Conservation (phyloP, 2,329 filamentous ascomycete genomes). For the Colletotrichum lini region DNA sequence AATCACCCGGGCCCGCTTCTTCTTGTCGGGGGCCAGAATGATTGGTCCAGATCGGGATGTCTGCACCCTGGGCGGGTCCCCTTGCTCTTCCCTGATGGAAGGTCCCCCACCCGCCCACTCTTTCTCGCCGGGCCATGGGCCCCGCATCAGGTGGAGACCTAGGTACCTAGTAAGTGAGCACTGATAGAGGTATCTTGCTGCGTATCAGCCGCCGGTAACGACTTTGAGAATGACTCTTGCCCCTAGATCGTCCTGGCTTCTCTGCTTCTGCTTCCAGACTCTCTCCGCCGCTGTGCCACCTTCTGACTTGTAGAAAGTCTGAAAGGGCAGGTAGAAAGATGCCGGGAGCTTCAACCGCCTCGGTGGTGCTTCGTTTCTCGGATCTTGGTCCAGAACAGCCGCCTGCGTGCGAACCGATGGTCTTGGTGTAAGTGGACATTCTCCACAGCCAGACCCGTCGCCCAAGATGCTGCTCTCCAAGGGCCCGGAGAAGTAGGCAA, state of each 20-base stretch:
- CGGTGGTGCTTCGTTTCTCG: constrained; percentile 18
- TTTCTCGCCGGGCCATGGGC: constrained; percentile 32
- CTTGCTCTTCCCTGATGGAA: not conserved
- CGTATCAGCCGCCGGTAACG: constrained; percentile 20
- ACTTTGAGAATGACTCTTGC: constrained; percentile 18
- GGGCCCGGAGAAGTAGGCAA: not conserved
- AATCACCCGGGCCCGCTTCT: constrained; percentile 22
- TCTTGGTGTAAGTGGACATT: constrained; percentile 2
- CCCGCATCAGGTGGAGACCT: constrained; percentile 29
- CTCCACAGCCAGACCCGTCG: not conserved
- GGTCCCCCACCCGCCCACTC: constrained; percentile 33
- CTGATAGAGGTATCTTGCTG: not conserved
- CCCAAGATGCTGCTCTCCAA: constrained; percentile 2
- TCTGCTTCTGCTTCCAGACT: constrained; percentile 32
- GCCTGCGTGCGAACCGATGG: constrained; percentile 8
- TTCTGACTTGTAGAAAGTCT: constrained; percentile 1
- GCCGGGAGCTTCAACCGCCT: constrained; percentile 13
- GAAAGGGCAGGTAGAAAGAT: constrained; percentile 12
- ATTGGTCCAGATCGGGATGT: constrained; percentile 17
- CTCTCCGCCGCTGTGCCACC: constrained; percentile 18
- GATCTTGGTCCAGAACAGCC: constrained; percentile 26
- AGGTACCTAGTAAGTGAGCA: not conserved
- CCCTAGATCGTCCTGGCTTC: constrained; percentile 1
- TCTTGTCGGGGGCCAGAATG: not conserved
- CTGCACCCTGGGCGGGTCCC: constrained; percentile 22